Conservation (phyloP, 192 early-diverging fungal genomes). For the Umbelopsis sp. region DNA sequence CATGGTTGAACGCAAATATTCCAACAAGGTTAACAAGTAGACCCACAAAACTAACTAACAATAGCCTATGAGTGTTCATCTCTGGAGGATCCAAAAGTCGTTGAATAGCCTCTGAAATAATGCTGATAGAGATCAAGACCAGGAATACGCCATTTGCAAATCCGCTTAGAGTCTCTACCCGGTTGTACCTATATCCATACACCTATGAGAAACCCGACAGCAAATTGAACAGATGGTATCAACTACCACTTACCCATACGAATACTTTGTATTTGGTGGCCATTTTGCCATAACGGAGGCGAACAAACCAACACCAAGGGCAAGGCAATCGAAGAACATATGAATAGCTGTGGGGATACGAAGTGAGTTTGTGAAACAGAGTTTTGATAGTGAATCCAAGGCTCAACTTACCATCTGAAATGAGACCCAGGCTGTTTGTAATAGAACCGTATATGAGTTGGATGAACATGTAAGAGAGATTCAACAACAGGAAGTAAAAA, state of each 20-base stretch:
- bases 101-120: slow-evolving; percentile 90
- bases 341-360: slow-evolving; percentile 72
- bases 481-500: slow-evolving; percentile 91
- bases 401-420: slow-evolving; percentile 71
- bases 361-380: not conserved
- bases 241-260: slow-evolving; percentile 62
- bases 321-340: slow-evolving; percentile 97
- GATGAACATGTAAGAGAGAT: slow-evolving; percentile 91
- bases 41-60: slow-evolving; percentile 88
- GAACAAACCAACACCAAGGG: slow-evolving; percentile 81
- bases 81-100: slow-evolving; percentile 83
- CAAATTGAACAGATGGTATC: not conserved
- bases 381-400: not conserved
- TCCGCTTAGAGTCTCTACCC: slow-evolving; percentile 90
- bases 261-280: slow-evolving; percentile 78
- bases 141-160: slow-evolving; percentile 94
- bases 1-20: slow-evolving; percentile 91
- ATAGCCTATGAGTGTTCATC: slow-evolving; percentile 82
- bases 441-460: slow-evolving; percentile 81
- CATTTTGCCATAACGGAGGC: slow-evolving; percentile 92
- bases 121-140: slow-evolving; percentile 84
- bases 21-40: slow-evolving; percentile 92
- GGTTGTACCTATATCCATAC: slow-evolving; percentile 65
- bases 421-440: slow-evolving; percentile 87
- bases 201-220: not conserved